Conservation (phyloP, 2,329 filamentous ascomycete species). For the Fusarium pseudonygamai region DNA sequence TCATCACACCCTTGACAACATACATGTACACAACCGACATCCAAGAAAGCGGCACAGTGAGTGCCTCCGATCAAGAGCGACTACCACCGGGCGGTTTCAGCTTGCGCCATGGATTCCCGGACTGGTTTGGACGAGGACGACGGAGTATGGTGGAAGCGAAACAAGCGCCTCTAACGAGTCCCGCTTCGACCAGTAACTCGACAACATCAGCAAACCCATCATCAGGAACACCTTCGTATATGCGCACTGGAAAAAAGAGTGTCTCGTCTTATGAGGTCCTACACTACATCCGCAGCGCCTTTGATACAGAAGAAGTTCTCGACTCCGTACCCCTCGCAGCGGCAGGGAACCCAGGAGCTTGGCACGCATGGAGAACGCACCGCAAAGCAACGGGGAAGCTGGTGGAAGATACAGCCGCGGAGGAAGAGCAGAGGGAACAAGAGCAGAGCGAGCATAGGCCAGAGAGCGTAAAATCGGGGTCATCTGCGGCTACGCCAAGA, state of each 20-base stretch:
- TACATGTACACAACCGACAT: conserved; percentile 90
- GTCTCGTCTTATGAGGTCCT: conserved; percentile 74
- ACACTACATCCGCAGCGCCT: conserved; percentile 82
- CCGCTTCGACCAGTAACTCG: conserved; percentile 35
- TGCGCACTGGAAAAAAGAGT: conserved; percentile 53
- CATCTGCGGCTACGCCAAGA: conserved; percentile 12
- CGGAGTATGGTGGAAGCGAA: conserved; percentile 52
- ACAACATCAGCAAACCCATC: conserved; percentile 46
- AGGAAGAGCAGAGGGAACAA: not conserved
- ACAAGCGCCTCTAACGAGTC: conserved; percentile 49
- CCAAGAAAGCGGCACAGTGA: conserved; percentile 79
- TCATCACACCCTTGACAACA: conserved; percentile 92
- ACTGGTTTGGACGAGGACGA: conserved; percentile 79
- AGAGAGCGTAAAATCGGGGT: conserved; percentile 15
- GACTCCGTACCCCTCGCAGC: conserved; percentile 83
- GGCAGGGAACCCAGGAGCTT: conserved; percentile 89
- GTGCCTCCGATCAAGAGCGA: conserved; percentile 82
- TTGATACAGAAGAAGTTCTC: conserved; percentile 79
- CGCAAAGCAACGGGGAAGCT: conserved; percentile 53
- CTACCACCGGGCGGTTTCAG: conserved; percentile 91
- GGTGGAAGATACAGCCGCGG: conserved; percentile 15
- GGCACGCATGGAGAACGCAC: conserved; percentile 90
- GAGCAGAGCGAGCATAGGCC: not conserved
- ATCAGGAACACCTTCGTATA: conserved; percentile 49
- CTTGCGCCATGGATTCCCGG: conserved; percentile 87